These are phyloP conservation scores for Talaromyces sp. DNA, from an alignment of 2,329 filamentous ascomycete genomes.

Conservation along the genomic window DNA sequence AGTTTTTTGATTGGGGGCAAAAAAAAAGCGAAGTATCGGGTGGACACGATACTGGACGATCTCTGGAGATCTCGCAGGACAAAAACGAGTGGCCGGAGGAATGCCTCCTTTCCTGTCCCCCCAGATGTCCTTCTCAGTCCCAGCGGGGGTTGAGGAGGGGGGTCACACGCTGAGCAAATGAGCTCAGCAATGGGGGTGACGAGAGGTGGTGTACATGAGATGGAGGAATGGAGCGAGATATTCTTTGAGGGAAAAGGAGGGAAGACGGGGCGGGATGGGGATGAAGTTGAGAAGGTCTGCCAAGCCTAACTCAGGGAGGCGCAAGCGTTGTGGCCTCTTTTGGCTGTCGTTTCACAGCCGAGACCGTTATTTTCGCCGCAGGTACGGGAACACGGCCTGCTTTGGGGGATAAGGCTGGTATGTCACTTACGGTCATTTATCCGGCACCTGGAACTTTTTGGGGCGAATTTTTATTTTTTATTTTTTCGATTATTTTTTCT, in stretches of 20 bases:
- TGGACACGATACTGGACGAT: constrained; percentile 6
- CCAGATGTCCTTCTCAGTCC: constrained; percentile 35
- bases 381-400: constrained; percentile 8
- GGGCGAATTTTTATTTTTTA: neutral
- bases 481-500: constrained; percentile 5
- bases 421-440: constrained; percentile 2
- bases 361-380: constrained; percentile 30
- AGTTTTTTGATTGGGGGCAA: neutral
- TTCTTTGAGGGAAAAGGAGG: constrained; percentile 25
- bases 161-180: constrained; percentile 28
- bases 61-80: constrained; percentile 14
- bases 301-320: constrained; percentile 38
- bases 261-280: constrained; percentile 26
- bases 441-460: neutral
- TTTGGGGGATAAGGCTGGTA: neutral
- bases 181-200: constrained; percentile 30
- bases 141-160: constrained; percentile 32
- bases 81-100: constrained; percentile 47
- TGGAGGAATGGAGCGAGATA: constrained; percentile 27
- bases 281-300: constrained; percentile 33
- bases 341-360: constrained; percentile 23
- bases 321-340: constrained; percentile 31
- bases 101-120: constrained; percentile 43
- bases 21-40: constrained; percentile 19
- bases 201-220: constrained; percentile 33